These are phyloP conservation scores for Blastocystis sp. DNA, from an alignment of 352 stramenopile genomes.

Conservation along the genomic window DNA sequence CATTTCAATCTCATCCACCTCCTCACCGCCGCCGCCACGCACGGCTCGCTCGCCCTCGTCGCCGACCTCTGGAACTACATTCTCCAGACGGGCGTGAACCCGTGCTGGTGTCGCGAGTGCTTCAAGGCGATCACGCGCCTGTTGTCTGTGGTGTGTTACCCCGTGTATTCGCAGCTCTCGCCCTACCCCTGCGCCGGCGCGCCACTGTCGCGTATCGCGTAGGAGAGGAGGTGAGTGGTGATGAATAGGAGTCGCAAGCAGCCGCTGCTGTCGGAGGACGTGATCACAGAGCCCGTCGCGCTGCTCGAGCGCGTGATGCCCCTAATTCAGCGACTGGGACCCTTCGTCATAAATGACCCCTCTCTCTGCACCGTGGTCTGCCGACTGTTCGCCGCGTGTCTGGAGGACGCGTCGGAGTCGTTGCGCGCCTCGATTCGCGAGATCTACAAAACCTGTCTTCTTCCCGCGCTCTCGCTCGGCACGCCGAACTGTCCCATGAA, in stretches of 20 bases:
- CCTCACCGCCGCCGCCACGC: not conserved
- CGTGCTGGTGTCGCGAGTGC: not conserved
- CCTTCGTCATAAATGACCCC: constrained; percentile 27
- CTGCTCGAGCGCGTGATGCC: not conserved
- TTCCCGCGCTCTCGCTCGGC: constrained; percentile 16
- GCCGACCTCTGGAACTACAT: constrained; percentile 14
- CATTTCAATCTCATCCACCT: not conserved
- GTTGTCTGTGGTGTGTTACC: not conserved
- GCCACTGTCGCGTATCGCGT: not conserved
- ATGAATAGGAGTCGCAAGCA: not conserved
- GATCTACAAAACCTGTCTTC: constrained; percentile 5
- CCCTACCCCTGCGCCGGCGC: not conserved
- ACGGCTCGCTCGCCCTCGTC: not conserved
- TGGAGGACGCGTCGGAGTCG: not conserved
- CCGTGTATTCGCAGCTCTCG: not conserved
- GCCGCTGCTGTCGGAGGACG: not conserved
- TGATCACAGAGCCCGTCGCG: not conserved
- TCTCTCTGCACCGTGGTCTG: constrained; percentile 42
- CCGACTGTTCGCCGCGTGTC: constrained; percentile 4
- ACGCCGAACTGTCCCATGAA: constrained; percentile 20
- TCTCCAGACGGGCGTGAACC: constrained; percentile 4
- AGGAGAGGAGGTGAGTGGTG: not conserved
- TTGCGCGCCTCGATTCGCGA: not conserved
- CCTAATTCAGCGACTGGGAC: constrained; percentile 12
- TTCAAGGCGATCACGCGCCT: not conserved